Base-by-base conservation (phyloP, 768 basidiomycete species). In the Fistulinella prunicolor region DNA sequence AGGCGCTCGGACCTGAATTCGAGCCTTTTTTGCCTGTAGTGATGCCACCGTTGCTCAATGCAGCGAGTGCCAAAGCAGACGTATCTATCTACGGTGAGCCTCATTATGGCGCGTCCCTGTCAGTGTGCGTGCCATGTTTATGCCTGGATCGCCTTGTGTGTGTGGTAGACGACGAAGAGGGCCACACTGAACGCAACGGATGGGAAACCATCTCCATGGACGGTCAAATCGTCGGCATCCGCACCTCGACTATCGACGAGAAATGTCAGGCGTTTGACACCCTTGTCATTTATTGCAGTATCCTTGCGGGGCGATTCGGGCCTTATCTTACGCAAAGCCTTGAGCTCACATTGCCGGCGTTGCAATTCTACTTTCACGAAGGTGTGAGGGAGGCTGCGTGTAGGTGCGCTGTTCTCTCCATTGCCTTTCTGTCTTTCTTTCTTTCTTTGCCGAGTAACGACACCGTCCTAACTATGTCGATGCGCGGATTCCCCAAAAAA, bases 261-360 rank as follows among this genome's bases (percentile, higher is more conserved):
- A 92, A 92, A 59, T 89, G 88, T 48, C 86, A 89, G 59, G 89
- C 90, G 3, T 89, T 91, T 55, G 87, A 90, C 59, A 90, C 87
- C n/a, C 74, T 92, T 7, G 81, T 90, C 13, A 85, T 90, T 19
- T 86, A 90, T 60, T 83, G 81, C 53, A 84, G 82, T 35, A 82
- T 84, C 5, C 74, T 92, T 0, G 79, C 79, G 0, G 69, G 76
- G 1, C 72, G 75, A 3, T 90, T 89, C 56, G 82, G 80, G 1
- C 87, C 88, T 0, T 92, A 88, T 58, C 69, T 92, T 2, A 62
- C 80, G 21, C 86, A 86, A 58, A 78, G 76, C 9, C 72, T 93
- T 4, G 85, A 88, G 58, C 77, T 91, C 3, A 78, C 85, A 2
- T 67, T 92, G 2, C 87, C 86, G 0, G 80, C 80, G 2, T 60